Conservation (phyloP, 805 yeast genomes). For the Saturnispora saitoi region DNA sequence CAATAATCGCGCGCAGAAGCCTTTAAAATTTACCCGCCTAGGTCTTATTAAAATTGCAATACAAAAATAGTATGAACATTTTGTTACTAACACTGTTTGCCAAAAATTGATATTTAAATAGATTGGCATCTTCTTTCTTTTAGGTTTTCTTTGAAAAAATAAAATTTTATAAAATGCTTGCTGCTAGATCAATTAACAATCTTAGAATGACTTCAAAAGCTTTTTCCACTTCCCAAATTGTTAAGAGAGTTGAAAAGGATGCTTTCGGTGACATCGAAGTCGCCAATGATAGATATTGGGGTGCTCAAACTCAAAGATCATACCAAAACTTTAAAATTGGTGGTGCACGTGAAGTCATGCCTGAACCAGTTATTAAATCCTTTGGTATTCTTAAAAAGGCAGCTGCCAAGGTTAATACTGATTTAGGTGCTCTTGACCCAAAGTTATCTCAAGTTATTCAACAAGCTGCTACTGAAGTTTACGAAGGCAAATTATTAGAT, state of each 20-base stretch:
- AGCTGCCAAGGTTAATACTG: slow-evolving; percentile 83
- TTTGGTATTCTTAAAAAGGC: slow-evolving; percentile 93
- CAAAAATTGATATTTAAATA: background rate
- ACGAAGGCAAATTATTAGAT: slow-evolving; percentile 82
- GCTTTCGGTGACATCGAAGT: slow-evolving; percentile 97
- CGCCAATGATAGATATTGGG: slow-evolving; percentile 75
- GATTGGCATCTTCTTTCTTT: background rate
- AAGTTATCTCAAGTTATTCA: slow-evolving; percentile 77
- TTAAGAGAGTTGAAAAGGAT: slow-evolving; percentile 73
- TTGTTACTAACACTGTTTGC: background rate
- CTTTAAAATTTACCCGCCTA: too few species aligned
- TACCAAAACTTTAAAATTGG: slow-evolving; percentile 93
- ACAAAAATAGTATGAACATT: background rate
- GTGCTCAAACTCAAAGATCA: slow-evolving; percentile 96
- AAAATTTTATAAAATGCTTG: slow-evolving; percentile 15
- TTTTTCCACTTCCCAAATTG: slow-evolving; percentile 24
- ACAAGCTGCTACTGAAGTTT: slow-evolving; percentile 91
- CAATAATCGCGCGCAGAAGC: too few species aligned
- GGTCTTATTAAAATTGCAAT: too few species aligned
- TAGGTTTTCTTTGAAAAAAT: background rate
- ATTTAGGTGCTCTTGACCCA: slow-evolving; percentile 76
- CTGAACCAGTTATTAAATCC: slow-evolving; percentile 82
- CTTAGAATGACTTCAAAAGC: slow-evolving; percentile 20
- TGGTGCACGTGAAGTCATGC: slow-evolving; percentile 83
- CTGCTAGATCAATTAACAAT: slow-evolving; percentile 17